Percentiles rank a stretch among this genome's conserved stretches.
Conservation (phyloP, 1,284 basidiomycete genomes). For the Moesziomyces antarcticus region DNA sequence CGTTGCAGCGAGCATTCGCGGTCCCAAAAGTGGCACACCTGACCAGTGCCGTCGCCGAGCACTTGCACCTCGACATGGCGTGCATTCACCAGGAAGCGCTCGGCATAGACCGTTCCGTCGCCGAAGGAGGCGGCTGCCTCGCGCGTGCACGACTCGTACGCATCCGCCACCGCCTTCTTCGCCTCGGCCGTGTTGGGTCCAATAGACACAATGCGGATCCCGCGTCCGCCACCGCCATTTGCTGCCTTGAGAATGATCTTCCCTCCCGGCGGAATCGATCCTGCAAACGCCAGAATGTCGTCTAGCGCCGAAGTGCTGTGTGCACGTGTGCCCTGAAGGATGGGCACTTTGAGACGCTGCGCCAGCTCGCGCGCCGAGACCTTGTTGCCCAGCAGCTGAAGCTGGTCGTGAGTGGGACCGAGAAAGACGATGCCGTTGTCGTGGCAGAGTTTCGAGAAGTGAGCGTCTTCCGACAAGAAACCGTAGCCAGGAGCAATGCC, state of each 20-base stretch:
- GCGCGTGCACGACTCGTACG: constrained; percentile 32
- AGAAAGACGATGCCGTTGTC: constrained; percentile 21
- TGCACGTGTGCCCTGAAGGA: constrained; percentile 20
- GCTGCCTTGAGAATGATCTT: constrained; percentile 48
- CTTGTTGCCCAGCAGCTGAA: constrained; percentile 29
- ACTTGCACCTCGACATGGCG: constrained; percentile 51
- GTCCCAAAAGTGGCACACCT: constrained; percentile 40
- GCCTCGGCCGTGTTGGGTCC: not conserved
- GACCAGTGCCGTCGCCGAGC: constrained; percentile 36
- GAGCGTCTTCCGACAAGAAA: constrained; percentile 33
- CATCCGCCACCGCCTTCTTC: constrained; percentile 3
- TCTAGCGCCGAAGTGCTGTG: not conserved
- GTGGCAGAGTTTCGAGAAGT: constrained; percentile 30
- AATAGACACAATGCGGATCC: constrained; percentile 33
- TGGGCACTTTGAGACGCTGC: constrained; percentile 6
- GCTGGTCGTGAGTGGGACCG: constrained; percentile 19
- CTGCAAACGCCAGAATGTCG: constrained; percentile 28
- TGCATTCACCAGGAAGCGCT: constrained; percentile 34
- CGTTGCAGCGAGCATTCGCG: constrained; percentile 48
- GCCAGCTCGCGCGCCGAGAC: constrained; percentile 23
- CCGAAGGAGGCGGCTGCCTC: constrained; percentile 35
- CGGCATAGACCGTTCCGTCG: constrained; percentile 38
- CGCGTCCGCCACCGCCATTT: constrained; percentile 45
- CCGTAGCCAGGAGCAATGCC: constrained; percentile 41
- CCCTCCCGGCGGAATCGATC: not conserved